phyloP scores from a whole-genome alignment of 306 rosid genomes.

The Crotalaria pallida region DNA sequence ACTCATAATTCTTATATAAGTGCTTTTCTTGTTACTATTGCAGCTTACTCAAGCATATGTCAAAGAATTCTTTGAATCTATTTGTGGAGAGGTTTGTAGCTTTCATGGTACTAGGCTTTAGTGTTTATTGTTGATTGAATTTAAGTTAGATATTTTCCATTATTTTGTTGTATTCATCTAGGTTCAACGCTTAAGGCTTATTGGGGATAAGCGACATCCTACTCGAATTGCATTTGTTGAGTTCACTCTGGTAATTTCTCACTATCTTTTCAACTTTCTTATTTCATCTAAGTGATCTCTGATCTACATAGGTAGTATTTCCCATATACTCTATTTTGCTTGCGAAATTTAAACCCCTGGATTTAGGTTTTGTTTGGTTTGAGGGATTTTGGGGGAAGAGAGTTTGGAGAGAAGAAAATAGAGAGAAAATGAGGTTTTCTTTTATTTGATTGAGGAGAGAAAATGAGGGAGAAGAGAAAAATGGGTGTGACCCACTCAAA shows the following conservation, averaged over 20 bases:
- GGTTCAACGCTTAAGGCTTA: conserved; percentile 97
- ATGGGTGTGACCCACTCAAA: too few species aligned
- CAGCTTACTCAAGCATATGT: conserved; percentile 95
- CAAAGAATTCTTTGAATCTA: conserved; percentile 78
- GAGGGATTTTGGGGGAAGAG: too few species aligned
- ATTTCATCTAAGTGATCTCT: conserved; percentile 4
- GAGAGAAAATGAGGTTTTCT: too few species aligned
- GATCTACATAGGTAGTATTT: not conserved
- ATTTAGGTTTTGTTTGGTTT: too few species aligned
- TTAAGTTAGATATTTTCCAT: conserved; percentile 13
- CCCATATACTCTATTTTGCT: not conserved
- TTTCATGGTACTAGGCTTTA: conserved; percentile 1
- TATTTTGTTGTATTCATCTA: conserved; percentile 24
- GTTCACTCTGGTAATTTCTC: conserved; percentile 61
- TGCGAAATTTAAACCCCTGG: not conserved
- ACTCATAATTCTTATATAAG: not conserved
- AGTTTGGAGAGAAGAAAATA: too few species aligned
- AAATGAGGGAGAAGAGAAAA: too few species aligned
- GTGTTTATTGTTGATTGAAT: conserved; percentile 8
- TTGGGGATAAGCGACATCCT: conserved; percentile 92
- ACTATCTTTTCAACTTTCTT: not conserved
- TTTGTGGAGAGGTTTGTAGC: conserved; percentile 92
- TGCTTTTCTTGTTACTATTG: conserved; percentile 18
- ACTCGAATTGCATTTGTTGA: conserved; percentile 98
- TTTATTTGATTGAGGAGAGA: too few species aligned